Base-by-base conservation (phyloP, 176 grass and related monocot genomes). In the Carex parvula region DNA sequence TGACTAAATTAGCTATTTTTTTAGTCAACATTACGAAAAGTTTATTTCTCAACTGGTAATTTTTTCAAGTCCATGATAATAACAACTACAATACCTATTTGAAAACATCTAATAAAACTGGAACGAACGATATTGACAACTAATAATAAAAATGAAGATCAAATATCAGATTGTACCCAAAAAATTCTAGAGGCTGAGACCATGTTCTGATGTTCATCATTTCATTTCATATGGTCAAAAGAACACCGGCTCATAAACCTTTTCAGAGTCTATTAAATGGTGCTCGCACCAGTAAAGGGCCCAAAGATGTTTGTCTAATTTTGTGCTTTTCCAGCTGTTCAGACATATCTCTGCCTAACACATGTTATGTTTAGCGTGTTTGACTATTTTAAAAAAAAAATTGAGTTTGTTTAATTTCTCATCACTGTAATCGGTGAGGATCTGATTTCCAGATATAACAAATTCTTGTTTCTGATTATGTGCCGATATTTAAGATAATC, bases 181-280 rank as follows among this genome's bases (percentile, higher is more conserved):
- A 54, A 54, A 37, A 48, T 54, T 75, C 4, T 26, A 54, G 46
- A 75, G 5, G 37, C 11, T 17, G 12, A 0, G 2, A 39, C 12
- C 12, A 53, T 54, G 71, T 29, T 29, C 29, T 29, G 29, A 29
- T 29, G 29, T 54, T 75, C 22, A 29, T 71, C 17, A 54, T 54
- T 53, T 75, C 46, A 75, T 52, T 54, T 75, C 20, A 75, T 26
- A 8, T 30, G 21, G 71, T 75, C 71, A 75, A 75, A 75, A 75
- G 21, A 75, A 21, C 71, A 75, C 71, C 46, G 16, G 30, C 44
- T 29, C 44, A 75, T 5, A 29, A 0, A 26, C 46, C 71, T 30
- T 75, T 75, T 75, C 48, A 70, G 21, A 54, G 46, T 75, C 11
- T 53, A 75, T 53, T 50, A 75, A 75, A 75, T 75, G 44, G 71